Base-by-base conservation (phyloP, 2,329 filamentous ascomycete species). In the Fusarium sp. region DNA sequence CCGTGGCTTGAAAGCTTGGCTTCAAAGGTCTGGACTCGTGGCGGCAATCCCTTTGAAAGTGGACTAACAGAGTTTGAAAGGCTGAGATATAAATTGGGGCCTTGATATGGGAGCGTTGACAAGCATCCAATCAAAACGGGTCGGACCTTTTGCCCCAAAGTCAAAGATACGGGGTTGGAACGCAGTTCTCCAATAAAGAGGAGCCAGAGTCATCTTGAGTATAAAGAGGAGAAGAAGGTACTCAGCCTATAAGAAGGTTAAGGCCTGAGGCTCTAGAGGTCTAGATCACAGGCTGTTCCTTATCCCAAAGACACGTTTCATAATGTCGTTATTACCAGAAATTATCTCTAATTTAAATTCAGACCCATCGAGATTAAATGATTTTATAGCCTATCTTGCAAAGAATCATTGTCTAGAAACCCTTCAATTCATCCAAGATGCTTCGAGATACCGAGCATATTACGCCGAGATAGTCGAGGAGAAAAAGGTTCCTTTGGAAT, bases 311-410 rank as follows among this genome's bases (percentile, higher is more conserved):
- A 38, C 18, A 38, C 37, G n/a, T 38, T 38, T 20, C n/a, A 38
- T 38, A 38, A 38, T 38, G n/a, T 13, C n/a, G 6, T n/a, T 21
- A 38, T 38, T 38, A 38, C 37, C 37, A n/a, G n/a, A 38, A 21
- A 13, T 38, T 2, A 38, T 38, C n/a, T 38, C 37, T 38, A 21
- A 38, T 38, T 38, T 21, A 38, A 38, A n/a, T 10, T 38, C 37
- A 38, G 37, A 39, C 38, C 11, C 38, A 10, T 23, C 10, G 20
- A 23, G 38, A 39, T 23, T 23, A 23, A 23, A 39, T 23, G 38
- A 39, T 21, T 78, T 63, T 29, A 69, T 53, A 60, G 23, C 57
- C 38, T 39, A 39, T 39, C 20, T 39, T 39, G 21, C 33, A 39
- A 39, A 23, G 21, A 39, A 39, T 23, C 20, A 39, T 39, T 39